Evolutionary conservation across 495 filamentous ascomycete genomes (phyloP), one percentile per base, ranked within the genome.

Genomic region (Penicillium verhagenii): DNA sequence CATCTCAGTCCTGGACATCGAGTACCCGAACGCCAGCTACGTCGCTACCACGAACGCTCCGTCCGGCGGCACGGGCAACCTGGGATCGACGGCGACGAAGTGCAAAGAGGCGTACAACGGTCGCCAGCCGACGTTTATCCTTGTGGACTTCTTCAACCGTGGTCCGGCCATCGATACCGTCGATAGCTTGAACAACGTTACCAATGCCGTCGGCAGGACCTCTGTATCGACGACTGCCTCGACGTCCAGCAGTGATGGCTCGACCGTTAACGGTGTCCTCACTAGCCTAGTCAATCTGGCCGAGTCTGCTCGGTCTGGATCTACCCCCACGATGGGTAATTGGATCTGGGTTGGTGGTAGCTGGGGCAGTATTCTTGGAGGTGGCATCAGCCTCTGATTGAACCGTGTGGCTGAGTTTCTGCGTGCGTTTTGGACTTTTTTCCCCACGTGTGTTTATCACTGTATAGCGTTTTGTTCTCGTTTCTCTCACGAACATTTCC

Each of bases 61-160:
- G 16, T 75, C 69, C 14, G 76, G 75, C 14, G 72, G 72, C 9
- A 74, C 64, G 1, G 86, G 87, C 1, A 84, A 85, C 47, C 71
- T 91, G 19, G 86, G 86, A 20, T 67, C 73, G 31, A 78, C 88
- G 4, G 80, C 79, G 18, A 65, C 75, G 21, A 71, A 65, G 23
- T 91, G 88, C 59, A 67, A 75, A 50, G 63, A 56, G 1, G 63
- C 77, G 26, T 91, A 81, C 74, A 50, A 38, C 10, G 79, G 79
- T 11, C 65, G 64, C 26, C 80, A 80, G 56, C 87, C 87, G 4
- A 77, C 76, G 0, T 90, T 88, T 54, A 78, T 90, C 43, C 74
- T 92, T 19, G 86, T 91, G 4, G 88, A 92, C 65, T 91, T 89
- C 69, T 89, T 82, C 57, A 81, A 87, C 53, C 70, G 82, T 42